phyloP scores from a whole-genome alignment of 2,329 filamentous ascomycete species.

The Aspergillus sp. region DNA sequence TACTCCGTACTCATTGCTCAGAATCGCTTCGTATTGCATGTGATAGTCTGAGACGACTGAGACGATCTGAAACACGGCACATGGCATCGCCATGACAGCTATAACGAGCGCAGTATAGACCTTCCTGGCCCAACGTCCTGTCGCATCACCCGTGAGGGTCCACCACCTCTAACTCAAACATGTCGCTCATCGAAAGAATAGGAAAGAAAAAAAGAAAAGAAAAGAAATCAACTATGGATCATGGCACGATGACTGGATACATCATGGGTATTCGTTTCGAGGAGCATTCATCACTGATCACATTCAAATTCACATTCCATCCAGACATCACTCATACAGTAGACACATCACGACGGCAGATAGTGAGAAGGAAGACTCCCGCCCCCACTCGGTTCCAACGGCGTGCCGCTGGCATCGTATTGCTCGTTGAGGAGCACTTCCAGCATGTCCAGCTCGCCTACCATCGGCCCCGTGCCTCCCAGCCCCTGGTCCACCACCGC shows the following conservation, averaged over 20 bases:
- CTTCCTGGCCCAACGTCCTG: too few species aligned
- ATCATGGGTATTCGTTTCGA: background rate
- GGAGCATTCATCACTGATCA: background rate
- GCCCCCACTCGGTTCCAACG: conserved; percentile 11
- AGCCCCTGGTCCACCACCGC: conserved; percentile 51
- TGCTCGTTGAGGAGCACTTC: conserved; percentile 47
- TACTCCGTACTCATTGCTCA: too few species aligned
- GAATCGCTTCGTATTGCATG: too few species aligned
- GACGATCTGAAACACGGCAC: too few species aligned
- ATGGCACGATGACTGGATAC: background rate
- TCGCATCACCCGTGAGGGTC: background rate
- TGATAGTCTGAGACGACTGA: too few species aligned
- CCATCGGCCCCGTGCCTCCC: conserved; percentile 61
- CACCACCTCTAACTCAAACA: background rate
- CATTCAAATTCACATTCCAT: background rate
- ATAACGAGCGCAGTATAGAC: too few species aligned
- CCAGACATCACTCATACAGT: background rate
- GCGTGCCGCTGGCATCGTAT: conserved; percentile 32
- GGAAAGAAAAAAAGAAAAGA: background rate
- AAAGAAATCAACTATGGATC: background rate
- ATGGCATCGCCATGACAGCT: too few species aligned
- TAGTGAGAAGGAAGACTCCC: conserved; percentile 27
- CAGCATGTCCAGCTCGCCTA: conserved; percentile 54
- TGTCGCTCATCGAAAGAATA: background rate
- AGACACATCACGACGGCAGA: conserved; percentile 12